phyloP scores from a whole-genome alignment of 2,329 filamentous ascomycete genomes.

The Ophiostoma pallidulum region DNA sequence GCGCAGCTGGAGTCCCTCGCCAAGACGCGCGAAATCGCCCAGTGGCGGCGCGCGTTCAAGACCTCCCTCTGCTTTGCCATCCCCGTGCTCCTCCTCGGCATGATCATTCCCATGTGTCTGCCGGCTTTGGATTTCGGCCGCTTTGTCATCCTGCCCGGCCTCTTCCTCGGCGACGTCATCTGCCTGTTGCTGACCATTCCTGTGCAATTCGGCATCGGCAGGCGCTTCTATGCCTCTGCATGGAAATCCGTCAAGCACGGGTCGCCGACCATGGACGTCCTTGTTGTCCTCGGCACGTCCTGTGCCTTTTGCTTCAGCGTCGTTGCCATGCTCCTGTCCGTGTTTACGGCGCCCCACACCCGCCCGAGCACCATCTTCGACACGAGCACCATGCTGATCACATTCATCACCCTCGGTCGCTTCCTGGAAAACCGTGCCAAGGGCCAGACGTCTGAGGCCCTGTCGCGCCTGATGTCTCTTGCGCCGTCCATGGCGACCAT shows the following conservation, averaged over 20 bases:
- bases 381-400: constrained; percentile 96
- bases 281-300: constrained; percentile 88
- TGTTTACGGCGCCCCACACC: constrained; percentile 64
- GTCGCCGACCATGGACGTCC: constrained; percentile 94
- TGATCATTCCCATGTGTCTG: constrained; percentile 84
- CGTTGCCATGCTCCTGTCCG: constrained; percentile 73
- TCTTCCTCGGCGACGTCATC: constrained; percentile 81
- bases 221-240: constrained; percentile 87
- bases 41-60: constrained; percentile 77
- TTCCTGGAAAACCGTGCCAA: constrained; percentile 93
- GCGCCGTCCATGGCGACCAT: constrained; percentile 96
- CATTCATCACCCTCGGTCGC: constrained; percentile 83
- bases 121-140: constrained; percentile 68
- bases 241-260: constrained; percentile 86
- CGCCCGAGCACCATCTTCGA: constrained; percentile 88
- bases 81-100: constrained; percentile 85
- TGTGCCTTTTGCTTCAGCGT: constrained; percentile 94
- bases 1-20: constrained; percentile 91
- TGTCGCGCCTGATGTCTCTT: constrained; percentile 90
- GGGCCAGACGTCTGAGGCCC: constrained; percentile 87
- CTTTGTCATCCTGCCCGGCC: constrained; percentile 56
- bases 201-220: constrained; percentile 92
- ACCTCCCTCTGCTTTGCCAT: constrained; percentile 73
- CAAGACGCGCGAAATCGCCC: constrained; percentile 91
- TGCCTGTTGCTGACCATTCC: constrained; percentile 81